Evolutionary conservation across 2,329 filamentous ascomycete genomes (phyloP), one percentile per base, ranked within the genome.

Genomic region (Colletotrichum scovillei): DNA sequence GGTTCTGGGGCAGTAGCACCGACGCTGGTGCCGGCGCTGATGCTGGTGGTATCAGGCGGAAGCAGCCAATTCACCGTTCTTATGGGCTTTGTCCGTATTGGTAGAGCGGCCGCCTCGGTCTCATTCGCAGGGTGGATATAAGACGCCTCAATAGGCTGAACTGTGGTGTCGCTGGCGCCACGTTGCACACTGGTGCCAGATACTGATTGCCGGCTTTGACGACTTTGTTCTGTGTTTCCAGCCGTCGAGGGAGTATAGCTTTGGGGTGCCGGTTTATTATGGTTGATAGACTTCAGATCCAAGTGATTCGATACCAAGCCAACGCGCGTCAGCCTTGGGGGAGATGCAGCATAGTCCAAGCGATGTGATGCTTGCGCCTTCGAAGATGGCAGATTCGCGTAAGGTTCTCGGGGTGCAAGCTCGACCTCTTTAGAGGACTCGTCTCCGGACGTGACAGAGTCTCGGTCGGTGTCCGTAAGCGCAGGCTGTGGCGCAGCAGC

Each of bases 201-300:
- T 58, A 22, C 53, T 14, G 56, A 69, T 81, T 83, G 72, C 81
- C 82, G 22, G 79, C 77, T 74, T 79, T 83, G 75, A 79, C 82
- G 12, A 22, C 56, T 72, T 52, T 63, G 72, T 49, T 72, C 69
- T 9, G 68, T 67, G 49, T 58, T 52, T 7, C 28, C 73, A 52
- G 63, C 65, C 55, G 59, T 74, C 72, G 38, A 75, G 64, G 59
- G 75, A 68, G 56, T 69, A 69, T 62, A 52, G 30, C 24, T 73
- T 53, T 35, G 69, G 12, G 16, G 42, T 58, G 28, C 22, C 22
- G 38, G 38, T 52, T 19, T 60, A 22, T 24, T 16, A 26, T 24
- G 66, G 5, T 42, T 38, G 11, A 32, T 19, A 42, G 53, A 53
- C 24, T 53, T 32, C 9, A 24, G 22, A 26, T 52, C 30, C 5